phyloP scores from a whole-genome alignment of 257 asterid genomes.

The Leonotis leonurus region DNA sequence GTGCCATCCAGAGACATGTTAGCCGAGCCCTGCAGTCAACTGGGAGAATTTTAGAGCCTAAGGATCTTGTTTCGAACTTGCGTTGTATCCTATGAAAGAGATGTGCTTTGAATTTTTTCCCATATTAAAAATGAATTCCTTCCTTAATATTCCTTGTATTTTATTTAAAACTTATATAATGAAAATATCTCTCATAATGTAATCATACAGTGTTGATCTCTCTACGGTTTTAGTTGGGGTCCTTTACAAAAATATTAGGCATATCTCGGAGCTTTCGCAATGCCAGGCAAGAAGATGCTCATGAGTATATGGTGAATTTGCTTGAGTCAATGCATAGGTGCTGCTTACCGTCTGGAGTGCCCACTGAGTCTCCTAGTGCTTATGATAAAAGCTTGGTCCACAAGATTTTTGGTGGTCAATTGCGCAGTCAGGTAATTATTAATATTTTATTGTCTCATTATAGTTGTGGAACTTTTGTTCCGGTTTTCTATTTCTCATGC shows the following conservation, averaged over 20 bases:
- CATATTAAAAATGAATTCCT: neutral
- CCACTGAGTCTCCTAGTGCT: slow-evolving; percentile 89
- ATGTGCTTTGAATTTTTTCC: neutral
- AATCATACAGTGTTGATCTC: neutral
- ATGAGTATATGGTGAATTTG: slow-evolving; percentile 93
- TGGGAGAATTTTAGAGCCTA: slow-evolving; percentile 92
- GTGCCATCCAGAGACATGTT: slow-evolving; percentile 95
- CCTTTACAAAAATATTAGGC: slow-evolving; percentile 55
- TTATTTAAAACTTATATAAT: neutral
- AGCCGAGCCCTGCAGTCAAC: slow-evolving; percentile 91
- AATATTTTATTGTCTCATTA: neutral
- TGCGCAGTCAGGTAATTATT: slow-evolving; percentile 76
- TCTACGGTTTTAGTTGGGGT: slow-evolving; percentile 16
- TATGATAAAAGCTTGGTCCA: slow-evolving; percentile 96
- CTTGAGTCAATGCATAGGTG: slow-evolving; percentile 97
- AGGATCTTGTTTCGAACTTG: slow-evolving; percentile 94
- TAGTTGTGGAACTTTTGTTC: neutral
- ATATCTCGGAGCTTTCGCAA: slow-evolving; percentile 86
- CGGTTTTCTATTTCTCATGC: neutral
- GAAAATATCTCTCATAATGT: neutral
- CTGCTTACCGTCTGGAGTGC: slow-evolving; percentile 93
- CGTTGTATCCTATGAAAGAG: slow-evolving; percentile 63
- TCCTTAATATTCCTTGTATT: neutral
- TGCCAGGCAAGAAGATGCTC: slow-evolving; percentile 97
- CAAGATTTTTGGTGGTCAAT: slow-evolving; percentile 90